phyloP scores from a whole-genome alignment of 1,139 yeast species.

The Williopsis jadinii region DNA sequence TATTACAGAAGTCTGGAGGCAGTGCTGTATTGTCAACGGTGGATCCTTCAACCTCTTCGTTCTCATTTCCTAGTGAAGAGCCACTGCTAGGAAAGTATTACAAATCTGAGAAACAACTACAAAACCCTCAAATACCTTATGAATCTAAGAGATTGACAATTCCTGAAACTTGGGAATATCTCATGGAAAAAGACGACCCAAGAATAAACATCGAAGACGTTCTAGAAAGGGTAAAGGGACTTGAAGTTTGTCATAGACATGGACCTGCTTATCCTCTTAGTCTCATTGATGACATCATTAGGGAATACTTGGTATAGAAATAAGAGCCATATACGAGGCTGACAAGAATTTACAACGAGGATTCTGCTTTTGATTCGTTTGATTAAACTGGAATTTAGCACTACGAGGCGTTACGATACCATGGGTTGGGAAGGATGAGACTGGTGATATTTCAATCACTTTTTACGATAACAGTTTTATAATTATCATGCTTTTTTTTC shows the following conservation, averaged over 20 bases:
- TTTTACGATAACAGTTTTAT: no score
- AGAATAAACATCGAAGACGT: conserved; percentile 52
- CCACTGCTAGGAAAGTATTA: conserved; percentile 10
- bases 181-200: conserved; percentile 41
- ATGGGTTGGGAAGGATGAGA: no score
- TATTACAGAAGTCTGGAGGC: conserved; percentile 24
- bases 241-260: conserved; percentile 70
- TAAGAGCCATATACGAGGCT: no score
- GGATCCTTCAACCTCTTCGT: conserved; percentile 3
- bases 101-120: conserved; percentile 10
- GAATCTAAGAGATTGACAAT: conserved; percentile 48
- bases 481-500: no score
- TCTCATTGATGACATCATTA: conserved; percentile 34
- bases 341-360: no score
- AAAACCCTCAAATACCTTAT: conserved; percentile 14
- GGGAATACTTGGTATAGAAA: not conserved
- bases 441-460: no score
- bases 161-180: conserved; percentile 80
- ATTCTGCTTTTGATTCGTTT: no score
- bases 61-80: conserved; percentile 23
- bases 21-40: no score
- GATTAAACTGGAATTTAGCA: no score
- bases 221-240: conserved; percentile 53
- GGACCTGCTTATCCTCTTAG: conserved; percentile 72
- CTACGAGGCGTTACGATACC: no score